Evolutionary conservation across 164 flowering plant species (phyloP).

Genomic region (Warburgia ugandensis): DNA sequence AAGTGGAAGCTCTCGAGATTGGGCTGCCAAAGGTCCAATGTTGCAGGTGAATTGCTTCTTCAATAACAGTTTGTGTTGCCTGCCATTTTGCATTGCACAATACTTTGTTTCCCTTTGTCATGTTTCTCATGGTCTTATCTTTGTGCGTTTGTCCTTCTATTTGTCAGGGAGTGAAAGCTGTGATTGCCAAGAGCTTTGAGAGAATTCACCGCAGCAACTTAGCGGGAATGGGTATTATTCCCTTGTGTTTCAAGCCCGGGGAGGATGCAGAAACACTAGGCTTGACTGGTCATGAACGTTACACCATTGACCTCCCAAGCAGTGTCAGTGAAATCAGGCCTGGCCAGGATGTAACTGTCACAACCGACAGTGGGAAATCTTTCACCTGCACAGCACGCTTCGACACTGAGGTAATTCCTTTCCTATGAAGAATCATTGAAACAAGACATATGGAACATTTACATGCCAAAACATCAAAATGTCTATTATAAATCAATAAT

Average conservation of each 20-base stretch:
- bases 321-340: constrained; percentile 29
- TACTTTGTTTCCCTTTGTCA: background rate
- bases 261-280: constrained; percentile 40
- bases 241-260: constrained; percentile 38
- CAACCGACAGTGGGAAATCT: constrained; percentile 32
- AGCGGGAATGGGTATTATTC: constrained; percentile 43
- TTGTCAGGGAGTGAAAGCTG: constrained; percentile 39
- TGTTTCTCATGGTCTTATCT: background rate
- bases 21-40: constrained; percentile 90
- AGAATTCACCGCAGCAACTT: constrained; percentile 40
- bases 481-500: no score
- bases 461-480: background rate
- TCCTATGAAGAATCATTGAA: background rate
- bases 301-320: constrained; percentile 29
- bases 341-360: constrained; percentile 35
- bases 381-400: constrained; percentile 38
- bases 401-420: constrained; percentile 31
- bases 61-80: background rate
- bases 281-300: constrained; percentile 34
- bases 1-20: constrained; percentile 81
- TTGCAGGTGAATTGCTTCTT: constrained; percentile 31
- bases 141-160: background rate
- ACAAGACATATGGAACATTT: background rate
- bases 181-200: constrained; percentile 41
- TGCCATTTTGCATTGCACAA: background rate